phyloP scores from a whole-genome alignment of 2,329 filamentous ascomycete genomes.

The Aspergillus ochraceoroseus region DNA sequence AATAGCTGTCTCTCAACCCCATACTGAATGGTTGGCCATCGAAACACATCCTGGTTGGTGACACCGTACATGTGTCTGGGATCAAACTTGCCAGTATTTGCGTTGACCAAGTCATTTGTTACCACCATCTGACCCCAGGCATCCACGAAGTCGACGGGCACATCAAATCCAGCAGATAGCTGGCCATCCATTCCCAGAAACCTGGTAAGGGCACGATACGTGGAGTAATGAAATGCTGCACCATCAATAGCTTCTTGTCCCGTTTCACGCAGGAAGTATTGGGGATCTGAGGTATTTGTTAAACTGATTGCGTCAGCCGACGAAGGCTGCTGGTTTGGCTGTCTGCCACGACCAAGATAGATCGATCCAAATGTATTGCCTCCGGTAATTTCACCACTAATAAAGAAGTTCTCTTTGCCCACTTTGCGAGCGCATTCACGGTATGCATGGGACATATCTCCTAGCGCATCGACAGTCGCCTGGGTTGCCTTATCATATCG shows the following conservation, averaged over 20 bases:
- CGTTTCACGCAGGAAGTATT: conserved; percentile 50
- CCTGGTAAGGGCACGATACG: conserved; percentile 56
- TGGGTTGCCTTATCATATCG: conserved; percentile 65
- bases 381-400: conserved; percentile 61
- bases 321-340: conserved; percentile 49
- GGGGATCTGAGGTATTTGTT: conserved; percentile 42
- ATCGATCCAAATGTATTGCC: conserved; percentile 58
- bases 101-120: conserved; percentile 57
- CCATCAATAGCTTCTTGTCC: conserved; percentile 54
- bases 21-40: conserved; percentile 56
- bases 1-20: conserved; percentile 56
- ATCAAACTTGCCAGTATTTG: conserved; percentile 57
- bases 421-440: conserved; percentile 52
- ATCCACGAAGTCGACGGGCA: conserved; percentile 51
- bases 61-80: conserved; percentile 61
- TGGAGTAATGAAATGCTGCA: conserved; percentile 59
- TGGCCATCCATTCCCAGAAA: conserved; percentile 59
- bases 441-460: conserved; percentile 54
- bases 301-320: conserved; percentile 48
- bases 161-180: conserved; percentile 51
- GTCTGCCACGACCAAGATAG: conserved; percentile 57
- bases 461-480: conserved; percentile 58
- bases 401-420: conserved; percentile 60
- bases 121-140: conserved; percentile 54
- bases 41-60: conserved; percentile 62